Percentiles rank a stretch among this genome's conserved stretches.
These are phyloP conservation scores for Aspergillus hiratsukae DNA, from an alignment of 2,329 filamentous ascomycete genomes.

Conservation along the genomic window DNA sequence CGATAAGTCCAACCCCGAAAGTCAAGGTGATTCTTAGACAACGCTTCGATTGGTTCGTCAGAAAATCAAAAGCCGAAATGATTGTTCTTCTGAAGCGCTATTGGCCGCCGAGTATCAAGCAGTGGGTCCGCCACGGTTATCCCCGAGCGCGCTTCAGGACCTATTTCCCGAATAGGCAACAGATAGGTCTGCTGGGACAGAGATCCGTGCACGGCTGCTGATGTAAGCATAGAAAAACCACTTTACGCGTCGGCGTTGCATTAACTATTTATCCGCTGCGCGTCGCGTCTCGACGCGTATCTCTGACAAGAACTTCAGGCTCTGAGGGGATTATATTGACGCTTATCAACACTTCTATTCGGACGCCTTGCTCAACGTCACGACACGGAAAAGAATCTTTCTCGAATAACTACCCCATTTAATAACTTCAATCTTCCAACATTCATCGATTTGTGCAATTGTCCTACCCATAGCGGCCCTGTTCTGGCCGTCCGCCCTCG, in stretches of 20 bases:
- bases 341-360: constrained; percentile 2
- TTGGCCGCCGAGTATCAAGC: constrained; percentile 3
- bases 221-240: constrained; percentile 23
- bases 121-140: background rate
- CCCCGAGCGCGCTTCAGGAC: background rate
- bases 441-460: background rate
- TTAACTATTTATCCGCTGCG: constrained; percentile 21
- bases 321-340: background rate
- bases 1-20: constrained; percentile 12
- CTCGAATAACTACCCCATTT: background rate
- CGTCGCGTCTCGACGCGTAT: constrained; percentile 25
- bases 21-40: constrained; percentile 1
- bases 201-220: background rate
- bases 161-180: background rate
- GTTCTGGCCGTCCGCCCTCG: constrained; percentile 18
- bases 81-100: background rate
- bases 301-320: constrained; percentile 6
- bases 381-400: background rate
- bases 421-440: background rate
- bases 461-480: constrained; percentile 19
- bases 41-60: constrained; percentile 2
- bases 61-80: constrained; percentile 3
- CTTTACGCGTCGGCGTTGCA: constrained; percentile 29
- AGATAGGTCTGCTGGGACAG: background rate
- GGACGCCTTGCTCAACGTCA: background rate